phyloP scores from a whole-genome alignment of 2,329 filamentous ascomycete species.

The Hirsutella rhossiliensis region DNA sequence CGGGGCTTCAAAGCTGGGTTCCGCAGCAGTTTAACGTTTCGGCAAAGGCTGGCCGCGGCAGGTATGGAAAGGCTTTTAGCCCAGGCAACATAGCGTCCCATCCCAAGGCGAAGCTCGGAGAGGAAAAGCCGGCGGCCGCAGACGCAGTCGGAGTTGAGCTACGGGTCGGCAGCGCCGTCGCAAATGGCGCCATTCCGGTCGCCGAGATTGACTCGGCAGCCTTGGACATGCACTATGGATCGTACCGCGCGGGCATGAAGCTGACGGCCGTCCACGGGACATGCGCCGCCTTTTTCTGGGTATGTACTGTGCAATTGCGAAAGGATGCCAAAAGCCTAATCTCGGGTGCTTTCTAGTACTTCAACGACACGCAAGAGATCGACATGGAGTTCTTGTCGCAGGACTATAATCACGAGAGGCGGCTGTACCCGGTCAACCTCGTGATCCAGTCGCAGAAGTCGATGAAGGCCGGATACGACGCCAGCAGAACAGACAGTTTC shows the following conservation, averaged over 20 bases:
- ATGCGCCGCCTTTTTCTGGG: constrained; percentile 72
- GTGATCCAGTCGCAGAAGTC: constrained; percentile 60
- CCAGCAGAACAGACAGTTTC: constrained; percentile 46
- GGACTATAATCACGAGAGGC: constrained; percentile 40
- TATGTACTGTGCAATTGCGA: constrained; percentile 15
- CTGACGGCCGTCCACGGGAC: constrained; percentile 50
- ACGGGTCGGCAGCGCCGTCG: constrained; percentile 33
- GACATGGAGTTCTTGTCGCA: constrained; percentile 68
- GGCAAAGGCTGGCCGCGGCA: constrained; percentile 42
- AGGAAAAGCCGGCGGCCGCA: background rate
- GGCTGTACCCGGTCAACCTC: constrained; percentile 53
- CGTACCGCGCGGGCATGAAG: constrained; percentile 56
- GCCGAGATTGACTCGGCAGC: constrained; percentile 53
- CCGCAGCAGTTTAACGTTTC: constrained; percentile 56
- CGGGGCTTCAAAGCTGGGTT: constrained; percentile 47
- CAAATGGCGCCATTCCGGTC: constrained; percentile 41
- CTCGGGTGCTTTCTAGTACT: constrained; percentile 40
- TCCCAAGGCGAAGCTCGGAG: constrained; percentile 21
- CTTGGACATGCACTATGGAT: constrained; percentile 56
- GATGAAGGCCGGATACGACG: constrained; percentile 47
- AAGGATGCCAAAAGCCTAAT: background rate
- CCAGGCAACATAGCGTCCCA: constrained; percentile 45
- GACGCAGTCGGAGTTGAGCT: constrained; percentile 38
- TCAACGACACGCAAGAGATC: constrained; percentile 69
- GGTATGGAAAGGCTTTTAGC: constrained; percentile 52